Evolutionary conservation across 73 alveolate species (phyloP).

Genomic region (Paramecium sexaurelia): DNA sequence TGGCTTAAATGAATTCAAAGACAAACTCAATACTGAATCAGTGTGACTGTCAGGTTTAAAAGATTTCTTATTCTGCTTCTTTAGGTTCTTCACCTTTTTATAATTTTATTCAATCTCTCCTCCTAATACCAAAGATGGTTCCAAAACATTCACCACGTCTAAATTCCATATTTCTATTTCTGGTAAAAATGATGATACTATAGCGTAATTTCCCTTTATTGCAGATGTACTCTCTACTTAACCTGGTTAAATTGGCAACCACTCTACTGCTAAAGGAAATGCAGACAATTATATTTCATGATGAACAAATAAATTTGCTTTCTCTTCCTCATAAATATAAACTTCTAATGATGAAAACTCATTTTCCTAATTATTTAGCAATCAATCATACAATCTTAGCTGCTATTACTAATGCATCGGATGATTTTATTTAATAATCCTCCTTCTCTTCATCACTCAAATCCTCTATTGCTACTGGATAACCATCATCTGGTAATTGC

Average conservation of each 20-base stretch:
- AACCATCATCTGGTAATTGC: constrained; percentile 49
- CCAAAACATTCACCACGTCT: constrained; percentile 88
- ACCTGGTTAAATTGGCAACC: constrained; percentile 80
- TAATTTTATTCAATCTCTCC: constrained; percentile 72
- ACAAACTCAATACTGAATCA: constrained; percentile 88
- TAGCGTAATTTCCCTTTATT: constrained; percentile 83
- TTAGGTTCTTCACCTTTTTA: constrained; percentile 66
- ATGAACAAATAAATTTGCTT: constrained; percentile 93
- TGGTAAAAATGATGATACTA: constrained; percentile 96
- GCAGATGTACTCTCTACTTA: constrained; percentile 58
- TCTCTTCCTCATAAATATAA: constrained; percentile 93
- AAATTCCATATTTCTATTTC: constrained; percentile 98
- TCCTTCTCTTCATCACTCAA: constrained; percentile 92
- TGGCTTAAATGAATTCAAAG: constrained; percentile 64
- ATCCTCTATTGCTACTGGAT: constrained; percentile 69
- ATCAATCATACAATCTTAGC: constrained; percentile 74
- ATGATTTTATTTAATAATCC: constrained; percentile 90
- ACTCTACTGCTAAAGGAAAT: constrained; percentile 94
- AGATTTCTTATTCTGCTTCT: constrained; percentile 77
- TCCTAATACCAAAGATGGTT: constrained; percentile 93
- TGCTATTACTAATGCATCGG: constrained; percentile 93
- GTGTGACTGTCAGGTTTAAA: constrained; percentile 87
- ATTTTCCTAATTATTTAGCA: constrained; percentile 74
- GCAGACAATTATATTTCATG: constrained; percentile 95
- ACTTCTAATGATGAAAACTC: constrained; percentile 94